Percentiles rank a stretch among this genome's conserved stretches.
phyloP scores from a whole-genome alignment of 345 rosid genomes.

The Aethionema arabicum region DNA sequence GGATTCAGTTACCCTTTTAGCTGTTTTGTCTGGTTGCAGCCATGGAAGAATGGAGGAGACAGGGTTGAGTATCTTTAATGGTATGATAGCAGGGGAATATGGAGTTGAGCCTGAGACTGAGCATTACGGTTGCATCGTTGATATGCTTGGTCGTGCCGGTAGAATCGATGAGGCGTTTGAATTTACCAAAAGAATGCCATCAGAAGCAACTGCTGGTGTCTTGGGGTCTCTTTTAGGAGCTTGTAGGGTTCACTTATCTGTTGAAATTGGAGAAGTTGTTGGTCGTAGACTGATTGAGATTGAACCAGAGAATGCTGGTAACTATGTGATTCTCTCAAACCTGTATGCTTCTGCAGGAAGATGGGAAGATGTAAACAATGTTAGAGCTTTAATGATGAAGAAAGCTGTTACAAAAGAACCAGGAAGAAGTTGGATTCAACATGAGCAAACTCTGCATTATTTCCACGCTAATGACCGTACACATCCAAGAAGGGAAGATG shows the following conservation, averaged over 20 bases:
- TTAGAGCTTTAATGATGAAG: slow-evolving; percentile 66
- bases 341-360: slow-evolving; percentile 78
- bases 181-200: slow-evolving; percentile 64
- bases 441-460: slow-evolving; percentile 63
- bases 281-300: slow-evolving; percentile 58
- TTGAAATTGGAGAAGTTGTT: slow-evolving; percentile 63
- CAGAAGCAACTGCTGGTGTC: slow-evolving; percentile 70
- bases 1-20: slow-evolving; percentile 66
- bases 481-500: slow-evolving; percentile 78
- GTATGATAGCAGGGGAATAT: slow-evolving; percentile 48
- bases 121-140: slow-evolving; percentile 86
- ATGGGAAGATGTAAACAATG: slow-evolving; percentile 72
- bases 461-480: slow-evolving; percentile 76
- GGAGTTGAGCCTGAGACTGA: slow-evolving; percentile 56
- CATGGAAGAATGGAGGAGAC: slow-evolving; percentile 81
- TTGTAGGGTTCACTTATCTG: slow-evolving; percentile 72
- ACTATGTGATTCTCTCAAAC: slow-evolving; percentile 80
- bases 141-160: slow-evolving; percentile 91
- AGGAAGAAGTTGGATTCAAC: slow-evolving; percentile 84
- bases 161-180: slow-evolving; percentile 62
- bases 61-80: slow-evolving; percentile 61
- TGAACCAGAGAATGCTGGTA: slow-evolving; percentile 87
- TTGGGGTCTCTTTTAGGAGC: slow-evolving; percentile 87
- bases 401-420: slow-evolving; percentile 82
- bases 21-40: slow-evolving; percentile 89